These are phyloP conservation scores for Medakamo hakoo DNA, from an alignment of 139 green algal species.

Conservation along the genomic window DNA sequence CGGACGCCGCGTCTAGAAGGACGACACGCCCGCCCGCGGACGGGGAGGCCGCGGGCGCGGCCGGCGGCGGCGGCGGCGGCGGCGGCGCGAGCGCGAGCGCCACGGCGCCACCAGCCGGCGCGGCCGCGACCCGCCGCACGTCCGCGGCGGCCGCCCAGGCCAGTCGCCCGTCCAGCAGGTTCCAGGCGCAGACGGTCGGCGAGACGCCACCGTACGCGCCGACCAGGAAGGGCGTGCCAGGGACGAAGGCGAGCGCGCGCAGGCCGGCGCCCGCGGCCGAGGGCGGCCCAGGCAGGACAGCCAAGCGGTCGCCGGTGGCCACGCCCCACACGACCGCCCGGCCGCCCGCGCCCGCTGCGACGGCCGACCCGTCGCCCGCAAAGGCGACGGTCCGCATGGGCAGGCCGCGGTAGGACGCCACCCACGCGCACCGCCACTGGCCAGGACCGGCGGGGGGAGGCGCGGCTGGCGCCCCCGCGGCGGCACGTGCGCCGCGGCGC, in stretches of 20 bases:
- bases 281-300: not conserved
- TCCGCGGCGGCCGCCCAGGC: not conserved
- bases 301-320: not conserved
- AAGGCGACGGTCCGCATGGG: too few relatives aligned
- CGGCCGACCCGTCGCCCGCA: too few relatives aligned
- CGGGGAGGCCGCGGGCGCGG: too few relatives aligned
- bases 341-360: too few relatives aligned
- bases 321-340: too few relatives aligned
- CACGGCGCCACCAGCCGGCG: not conserved
- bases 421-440: too few relatives aligned
- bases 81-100: not conserved
- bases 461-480: too few relatives aligned
- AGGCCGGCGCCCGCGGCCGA: too few relatives aligned
- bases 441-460: too few relatives aligned
- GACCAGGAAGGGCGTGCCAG: not conserved
- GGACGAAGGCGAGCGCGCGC: not conserved
- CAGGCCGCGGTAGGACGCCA: too few relatives aligned
- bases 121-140: not conserved
- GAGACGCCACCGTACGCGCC: not conserved
- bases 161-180: not conserved
- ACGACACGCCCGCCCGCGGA: not conserved
- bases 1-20: not conserved
- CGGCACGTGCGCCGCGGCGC: too few relatives aligned
- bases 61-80: too few relatives aligned
- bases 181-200: not conserved